Percentiles rank a stretch among this genome's conserved stretches.
Evolutionary conservation across 805 yeast genomes (phyloP).

Genomic region (Kodamaea hsintzibuensis): DNA sequence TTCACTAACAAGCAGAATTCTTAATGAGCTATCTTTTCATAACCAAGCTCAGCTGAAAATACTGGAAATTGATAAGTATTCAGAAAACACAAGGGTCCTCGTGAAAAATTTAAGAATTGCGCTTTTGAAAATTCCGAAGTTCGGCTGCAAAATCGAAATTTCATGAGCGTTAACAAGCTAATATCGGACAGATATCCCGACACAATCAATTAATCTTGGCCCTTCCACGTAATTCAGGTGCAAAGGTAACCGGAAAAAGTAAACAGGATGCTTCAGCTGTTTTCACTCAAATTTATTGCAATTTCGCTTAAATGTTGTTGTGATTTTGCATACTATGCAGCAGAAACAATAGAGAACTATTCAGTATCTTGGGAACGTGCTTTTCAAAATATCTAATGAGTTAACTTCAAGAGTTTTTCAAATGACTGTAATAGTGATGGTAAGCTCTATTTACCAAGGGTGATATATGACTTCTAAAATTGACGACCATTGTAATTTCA

Average conservation of each 20-base stretch:
- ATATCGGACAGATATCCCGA: neutral
- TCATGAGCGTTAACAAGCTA: neutral
- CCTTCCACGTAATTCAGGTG: neutral
- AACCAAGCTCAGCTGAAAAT: too few species aligned
- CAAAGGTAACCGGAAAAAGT: neutral
- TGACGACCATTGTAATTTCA: too few species aligned
- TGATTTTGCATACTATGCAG: neutral
- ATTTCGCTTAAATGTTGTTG: neutral
- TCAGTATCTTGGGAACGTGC: too few species aligned
- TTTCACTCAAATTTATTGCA: neutral
- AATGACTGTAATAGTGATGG: too few species aligned
- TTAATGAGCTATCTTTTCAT: too few species aligned
- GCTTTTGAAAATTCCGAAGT: neutral
- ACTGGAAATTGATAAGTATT: too few species aligned
- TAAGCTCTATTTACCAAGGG: too few species aligned
- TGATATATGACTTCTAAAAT: too few species aligned
- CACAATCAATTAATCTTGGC: neutral
- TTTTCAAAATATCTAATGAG: too few species aligned
- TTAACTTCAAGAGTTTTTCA: too few species aligned
- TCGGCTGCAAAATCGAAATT: neutral
- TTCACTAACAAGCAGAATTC: too few species aligned
- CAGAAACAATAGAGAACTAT: neutral
- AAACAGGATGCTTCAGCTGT: neutral
- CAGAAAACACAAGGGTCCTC: too few species aligned
- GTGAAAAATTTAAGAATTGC: neutral